A percentile compares a stretch with the other conserved stretches of the same genome.
Evolutionary conservation across 1,139 yeast genomes (phyloP).

Genomic region (Yamadazyma sp.): DNA sequence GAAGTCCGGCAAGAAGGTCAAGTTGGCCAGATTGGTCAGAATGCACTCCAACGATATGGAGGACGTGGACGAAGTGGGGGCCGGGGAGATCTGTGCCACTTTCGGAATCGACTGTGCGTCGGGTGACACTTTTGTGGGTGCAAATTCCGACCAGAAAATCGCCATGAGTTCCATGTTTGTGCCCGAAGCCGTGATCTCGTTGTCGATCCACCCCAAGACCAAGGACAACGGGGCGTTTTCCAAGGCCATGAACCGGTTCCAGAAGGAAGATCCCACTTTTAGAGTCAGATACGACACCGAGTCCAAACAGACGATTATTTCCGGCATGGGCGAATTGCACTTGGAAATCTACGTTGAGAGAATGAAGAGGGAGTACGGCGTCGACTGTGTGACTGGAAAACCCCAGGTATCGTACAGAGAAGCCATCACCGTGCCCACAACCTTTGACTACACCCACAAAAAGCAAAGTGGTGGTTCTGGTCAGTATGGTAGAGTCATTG

Average conservation of each 20-base stretch:
- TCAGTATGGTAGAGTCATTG: constrained; percentile 96
- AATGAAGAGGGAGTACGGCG: constrained; percentile 95
- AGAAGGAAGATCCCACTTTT: constrained; percentile 98
- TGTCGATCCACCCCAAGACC: constrained; percentile 84
- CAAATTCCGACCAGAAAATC: constrained; percentile 69
- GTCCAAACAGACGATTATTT: constrained; percentile 91
- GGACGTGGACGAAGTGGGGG: constrained; percentile 92
- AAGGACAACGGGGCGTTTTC: constrained; percentile 86
- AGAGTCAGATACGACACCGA: constrained; percentile 88
- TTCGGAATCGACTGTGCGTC: constrained; percentile 99
- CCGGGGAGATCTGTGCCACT: constrained; percentile 99
- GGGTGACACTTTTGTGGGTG: constrained; percentile 88
- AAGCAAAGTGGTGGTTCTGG: constrained; percentile 99
- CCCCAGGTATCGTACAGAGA: constrained; percentile 99
- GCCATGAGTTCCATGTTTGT: constrained; percentile 98
- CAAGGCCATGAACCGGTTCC: constrained; percentile 95
- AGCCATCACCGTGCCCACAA: constrained; percentile 70
- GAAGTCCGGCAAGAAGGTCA: constrained; percentile 90
- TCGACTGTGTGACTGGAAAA: constrained; percentile 92
- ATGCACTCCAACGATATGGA: constrained; percentile 99
- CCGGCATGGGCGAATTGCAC: constrained; percentile 99
- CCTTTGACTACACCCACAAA: constrained; percentile 94
- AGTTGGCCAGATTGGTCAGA: constrained; percentile 92
- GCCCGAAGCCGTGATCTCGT: constrained; percentile 96
- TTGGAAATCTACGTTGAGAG: constrained; percentile 96